phyloP scores from a whole-genome alignment of 73 alveolate genomes.

The Paramecium biaurelia region DNA sequence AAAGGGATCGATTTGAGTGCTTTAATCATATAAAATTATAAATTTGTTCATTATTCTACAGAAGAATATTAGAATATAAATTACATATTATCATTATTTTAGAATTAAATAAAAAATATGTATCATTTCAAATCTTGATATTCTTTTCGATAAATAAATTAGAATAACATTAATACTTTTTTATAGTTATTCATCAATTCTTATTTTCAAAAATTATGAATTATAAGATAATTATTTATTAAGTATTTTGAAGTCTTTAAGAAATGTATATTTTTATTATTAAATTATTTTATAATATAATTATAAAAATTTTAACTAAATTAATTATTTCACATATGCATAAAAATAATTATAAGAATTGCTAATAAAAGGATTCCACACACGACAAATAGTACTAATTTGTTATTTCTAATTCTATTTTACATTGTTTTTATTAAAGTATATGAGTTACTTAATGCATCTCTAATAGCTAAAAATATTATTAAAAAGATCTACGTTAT shows the following conservation, averaged over 20 bases:
- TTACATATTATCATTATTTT: too few relatives aligned
- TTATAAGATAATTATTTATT: too few relatives aligned
- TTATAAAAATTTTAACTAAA: not conserved
- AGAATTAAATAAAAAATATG: too few relatives aligned
- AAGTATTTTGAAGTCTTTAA: not conserved
- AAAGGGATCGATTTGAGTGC: not conserved
- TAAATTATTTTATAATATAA: not conserved
- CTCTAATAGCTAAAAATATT: not conserved
- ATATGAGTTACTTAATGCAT: not conserved
- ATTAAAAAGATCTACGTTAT: not conserved
- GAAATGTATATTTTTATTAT: not conserved
- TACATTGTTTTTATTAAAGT: not conserved
- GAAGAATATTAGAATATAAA: too few relatives aligned
- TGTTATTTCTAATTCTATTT: constrained; percentile 3
- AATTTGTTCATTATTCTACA: too few relatives aligned
- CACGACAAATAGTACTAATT: not conserved
- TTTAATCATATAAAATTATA: too few relatives aligned
- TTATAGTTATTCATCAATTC: too few relatives aligned
- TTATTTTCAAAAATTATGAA: too few relatives aligned
- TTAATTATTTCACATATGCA: not conserved
- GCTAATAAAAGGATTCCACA: not conserved
- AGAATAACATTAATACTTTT: too few relatives aligned
- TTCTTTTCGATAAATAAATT: too few relatives aligned
- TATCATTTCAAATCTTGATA: too few relatives aligned
- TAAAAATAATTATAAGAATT: not conserved